phyloP scores from a whole-genome alignment of 2,329 filamentous ascomycete species.

The Emmonsiellopsis sp. region DNA sequence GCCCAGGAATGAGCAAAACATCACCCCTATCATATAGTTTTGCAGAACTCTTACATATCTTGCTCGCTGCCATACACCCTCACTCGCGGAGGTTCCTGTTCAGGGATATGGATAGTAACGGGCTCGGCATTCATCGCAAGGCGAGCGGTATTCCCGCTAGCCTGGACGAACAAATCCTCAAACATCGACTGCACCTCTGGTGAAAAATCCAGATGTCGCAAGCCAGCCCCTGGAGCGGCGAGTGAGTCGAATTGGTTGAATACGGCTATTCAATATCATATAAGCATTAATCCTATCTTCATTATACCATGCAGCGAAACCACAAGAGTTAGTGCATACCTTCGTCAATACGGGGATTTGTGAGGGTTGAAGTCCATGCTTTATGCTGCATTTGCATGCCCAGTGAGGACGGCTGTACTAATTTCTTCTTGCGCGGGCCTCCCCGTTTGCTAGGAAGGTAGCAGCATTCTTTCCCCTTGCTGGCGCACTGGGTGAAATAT shows the following conservation, averaged over 20 bases:
- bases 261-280: constrained; percentile 20
- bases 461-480: constrained; percentile 32
- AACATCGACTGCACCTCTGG: constrained; percentile 30
- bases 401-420: constrained; percentile 4
- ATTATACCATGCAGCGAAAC: neutral
- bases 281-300: neutral
- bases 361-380: constrained; percentile 6
- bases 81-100: constrained; percentile 21
- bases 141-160: constrained; percentile 17
- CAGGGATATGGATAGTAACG: constrained; percentile 18
- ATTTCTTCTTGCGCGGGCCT: constrained; percentile 34
- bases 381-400: constrained; percentile 1
- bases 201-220: constrained; percentile 31
- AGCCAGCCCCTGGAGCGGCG: constrained; percentile 30
- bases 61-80: constrained; percentile 32
- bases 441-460: constrained; percentile 37
- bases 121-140: constrained; percentile 21
- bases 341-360: constrained; percentile 12
- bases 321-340: constrained; percentile 7
- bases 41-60: constrained; percentile 27
- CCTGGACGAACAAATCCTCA: constrained; percentile 24
- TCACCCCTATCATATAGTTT: neutral
- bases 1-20: neutral
- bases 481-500: constrained; percentile 23
- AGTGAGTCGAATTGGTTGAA: constrained; percentile 34